These are phyloP conservation scores for Hippophae rhamnoides DNA, from an alignment of 306 rosid genomes.

Conservation along the genomic window DNA sequence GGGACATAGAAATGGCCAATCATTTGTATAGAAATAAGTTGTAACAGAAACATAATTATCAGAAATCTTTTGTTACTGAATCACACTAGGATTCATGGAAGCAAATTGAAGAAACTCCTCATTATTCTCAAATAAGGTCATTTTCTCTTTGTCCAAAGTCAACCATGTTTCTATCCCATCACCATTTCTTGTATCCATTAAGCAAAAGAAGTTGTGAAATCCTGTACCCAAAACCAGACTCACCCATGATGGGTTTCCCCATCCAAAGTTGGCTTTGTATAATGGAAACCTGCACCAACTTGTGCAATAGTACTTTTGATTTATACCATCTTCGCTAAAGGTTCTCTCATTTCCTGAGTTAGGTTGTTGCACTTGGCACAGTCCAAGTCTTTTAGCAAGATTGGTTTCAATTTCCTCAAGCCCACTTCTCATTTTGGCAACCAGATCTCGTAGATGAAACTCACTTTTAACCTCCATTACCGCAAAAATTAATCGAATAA, in stretches of 20 bases:
- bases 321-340: not conserved
- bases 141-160: conserved; percentile 6
- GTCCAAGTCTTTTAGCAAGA: not conserved
- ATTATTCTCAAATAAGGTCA: conserved; percentile 7
- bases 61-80: not conserved
- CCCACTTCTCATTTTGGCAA: conserved; percentile 6
- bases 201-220: conserved; percentile 5
- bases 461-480: not conserved
- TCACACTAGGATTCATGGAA: not conserved
- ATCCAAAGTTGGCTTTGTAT: conserved; percentile 22
- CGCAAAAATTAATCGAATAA: not conserved
- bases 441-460: conserved; percentile 1
- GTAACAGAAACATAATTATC: too few relatives aligned
- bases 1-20: too few relatives aligned
- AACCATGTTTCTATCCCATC: conserved; percentile 23
- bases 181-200: conserved; percentile 13
- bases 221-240: not conserved
- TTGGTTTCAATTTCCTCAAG: conserved; percentile 2
- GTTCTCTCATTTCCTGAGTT: too few relatives aligned
- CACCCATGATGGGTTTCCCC: conserved; percentile 24
- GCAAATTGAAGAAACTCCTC: conserved; percentile 19
- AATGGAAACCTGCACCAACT: conserved; percentile 14
- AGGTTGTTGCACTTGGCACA: not conserved
- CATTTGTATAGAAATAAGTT: too few relatives aligned
- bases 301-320: conserved; percentile 11